Evolutionary conservation across 352 stramenopile species (phyloP).

Genomic region (Phytophthora hibernalis): DNA sequence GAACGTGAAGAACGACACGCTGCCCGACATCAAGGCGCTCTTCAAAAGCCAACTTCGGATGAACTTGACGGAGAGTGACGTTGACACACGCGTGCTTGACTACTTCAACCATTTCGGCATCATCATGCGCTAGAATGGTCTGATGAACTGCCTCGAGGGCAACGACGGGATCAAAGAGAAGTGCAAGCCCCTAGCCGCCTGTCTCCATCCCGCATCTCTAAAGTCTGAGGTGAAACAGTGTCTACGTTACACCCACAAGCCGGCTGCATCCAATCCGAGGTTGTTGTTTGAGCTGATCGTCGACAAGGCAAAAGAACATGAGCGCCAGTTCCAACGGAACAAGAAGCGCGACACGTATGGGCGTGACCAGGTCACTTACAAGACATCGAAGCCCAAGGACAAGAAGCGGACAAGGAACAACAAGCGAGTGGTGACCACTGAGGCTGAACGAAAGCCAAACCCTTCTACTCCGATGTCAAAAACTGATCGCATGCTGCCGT

Average conservation of each 20-base stretch:
- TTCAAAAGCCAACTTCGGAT: neutral
- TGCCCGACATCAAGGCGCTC: neutral
- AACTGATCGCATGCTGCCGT: neutral
- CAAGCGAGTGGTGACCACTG: too few species aligned
- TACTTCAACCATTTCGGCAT: neutral
- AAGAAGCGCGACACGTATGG: neutral
- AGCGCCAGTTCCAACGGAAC: conserved; percentile 1
- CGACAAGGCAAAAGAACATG: conserved; percentile 1
- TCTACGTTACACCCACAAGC: neutral
- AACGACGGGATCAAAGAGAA: neutral
- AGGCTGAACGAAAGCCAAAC: too few species aligned
- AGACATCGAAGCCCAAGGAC: neutral
- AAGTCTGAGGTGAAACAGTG: neutral
- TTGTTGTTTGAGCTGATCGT: neutral
- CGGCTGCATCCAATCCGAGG: too few species aligned
- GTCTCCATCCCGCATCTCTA: neutral
- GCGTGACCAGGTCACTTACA: neutral
- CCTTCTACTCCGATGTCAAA: neutral
- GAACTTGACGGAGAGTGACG: neutral
- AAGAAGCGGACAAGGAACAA: neutral
- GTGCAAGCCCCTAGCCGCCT: neutral
- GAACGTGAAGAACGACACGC: neutral
- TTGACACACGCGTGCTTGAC: neutral
- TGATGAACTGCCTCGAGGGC: neutral
- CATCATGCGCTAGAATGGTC: neutral